Percentiles rank a stretch among this genome's conserved stretches.
These are phyloP conservation scores for Diplogelasinospora grovesii DNA, from an alignment of 495 filamentous ascomycete genomes.

Conservation along the genomic window DNA sequence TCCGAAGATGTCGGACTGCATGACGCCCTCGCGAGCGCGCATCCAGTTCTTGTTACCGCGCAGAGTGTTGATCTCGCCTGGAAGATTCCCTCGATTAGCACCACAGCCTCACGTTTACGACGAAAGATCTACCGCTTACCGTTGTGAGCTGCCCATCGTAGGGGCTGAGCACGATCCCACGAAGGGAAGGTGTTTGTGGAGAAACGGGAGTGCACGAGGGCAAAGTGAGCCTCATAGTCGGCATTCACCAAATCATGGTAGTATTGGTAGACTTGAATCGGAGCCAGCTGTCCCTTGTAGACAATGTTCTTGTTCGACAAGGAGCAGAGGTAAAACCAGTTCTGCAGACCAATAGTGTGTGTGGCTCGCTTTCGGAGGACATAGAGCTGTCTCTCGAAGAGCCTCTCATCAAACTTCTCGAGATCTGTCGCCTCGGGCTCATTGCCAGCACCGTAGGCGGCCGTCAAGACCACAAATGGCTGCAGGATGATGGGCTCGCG, in stretches of 20 bases:
- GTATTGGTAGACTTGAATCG: conserved; percentile 97
- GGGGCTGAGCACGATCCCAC: conserved; percentile 95
- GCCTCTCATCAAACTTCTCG: conserved; percentile 72
- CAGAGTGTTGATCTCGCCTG: conserved; percentile 92
- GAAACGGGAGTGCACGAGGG: conserved; percentile 95
- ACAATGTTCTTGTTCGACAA: conserved; percentile 98
- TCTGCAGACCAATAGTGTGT: conserved; percentile 88
- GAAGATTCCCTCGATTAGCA: conserved; percentile 33
- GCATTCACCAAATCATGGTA: conserved; percentile 97
- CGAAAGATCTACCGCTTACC: conserved; percentile 45
- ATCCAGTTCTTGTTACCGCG: conserved; percentile 99
- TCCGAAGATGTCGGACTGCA: conserved; percentile 87
- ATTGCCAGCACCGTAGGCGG: conserved; percentile 79
- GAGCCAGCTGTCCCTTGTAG: conserved; percentile 96
- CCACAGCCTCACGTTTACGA: conserved; percentile 5
- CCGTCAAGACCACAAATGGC: conserved; percentile 86
- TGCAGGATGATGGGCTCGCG: conserved; percentile 92
- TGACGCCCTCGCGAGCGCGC: conserved; percentile 92
- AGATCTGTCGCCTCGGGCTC: conserved; percentile 73
- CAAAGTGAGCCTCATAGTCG: conserved; percentile 97
- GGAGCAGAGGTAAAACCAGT: conserved; percentile 99
- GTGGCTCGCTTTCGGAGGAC: conserved; percentile 91
- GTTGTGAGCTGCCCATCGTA: conserved; percentile 98
- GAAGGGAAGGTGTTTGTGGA: conserved; percentile 99
- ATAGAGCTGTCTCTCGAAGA: conserved; percentile 91